Evolutionary conservation across 352 stramenopile species (phyloP).

Genomic region (Pythium brassicae): DNA sequence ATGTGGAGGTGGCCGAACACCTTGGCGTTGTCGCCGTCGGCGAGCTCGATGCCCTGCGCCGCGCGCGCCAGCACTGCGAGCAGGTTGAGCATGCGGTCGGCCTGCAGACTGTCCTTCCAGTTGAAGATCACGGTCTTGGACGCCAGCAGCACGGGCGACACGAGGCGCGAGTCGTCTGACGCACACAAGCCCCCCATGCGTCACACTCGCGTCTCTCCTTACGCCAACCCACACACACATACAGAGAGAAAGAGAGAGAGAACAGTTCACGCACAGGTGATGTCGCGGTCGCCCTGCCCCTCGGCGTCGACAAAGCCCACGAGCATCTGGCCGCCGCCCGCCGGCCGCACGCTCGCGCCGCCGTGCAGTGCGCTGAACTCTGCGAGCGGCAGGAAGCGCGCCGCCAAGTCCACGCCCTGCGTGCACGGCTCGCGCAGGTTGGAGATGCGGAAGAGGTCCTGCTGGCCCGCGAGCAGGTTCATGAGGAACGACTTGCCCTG

Average conservation of each 20-base stretch:
- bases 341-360: constrained; percentile 32
- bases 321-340: constrained; percentile 36
- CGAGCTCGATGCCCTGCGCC: constrained; percentile 76
- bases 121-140: constrained; percentile 89
- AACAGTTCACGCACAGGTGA: constrained; percentile 59
- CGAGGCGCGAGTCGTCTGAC: constrained; percentile 72
- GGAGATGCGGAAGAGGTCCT: constrained; percentile 86
- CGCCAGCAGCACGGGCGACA: constrained; percentile 78
- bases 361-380: constrained; percentile 72
- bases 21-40: constrained; percentile 70
- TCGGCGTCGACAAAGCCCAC: constrained; percentile 86
- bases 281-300: constrained; percentile 81
- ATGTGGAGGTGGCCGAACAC: constrained; percentile 87
- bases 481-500: constrained; percentile 87
- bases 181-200: neutral
- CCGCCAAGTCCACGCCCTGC: constrained; percentile 79
- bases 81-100: constrained; percentile 82
- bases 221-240: no score
- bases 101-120: constrained; percentile 86
- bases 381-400: constrained; percentile 64
- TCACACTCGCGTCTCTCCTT: no score
- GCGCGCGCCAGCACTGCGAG: constrained; percentile 74
- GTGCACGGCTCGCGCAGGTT: constrained; percentile 84
- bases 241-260: neutral
- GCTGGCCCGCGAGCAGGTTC: constrained; percentile 82